Conservation (phyloP, 768 basidiomycete species). For the Holtermanniella nyarrowii region DNA sequence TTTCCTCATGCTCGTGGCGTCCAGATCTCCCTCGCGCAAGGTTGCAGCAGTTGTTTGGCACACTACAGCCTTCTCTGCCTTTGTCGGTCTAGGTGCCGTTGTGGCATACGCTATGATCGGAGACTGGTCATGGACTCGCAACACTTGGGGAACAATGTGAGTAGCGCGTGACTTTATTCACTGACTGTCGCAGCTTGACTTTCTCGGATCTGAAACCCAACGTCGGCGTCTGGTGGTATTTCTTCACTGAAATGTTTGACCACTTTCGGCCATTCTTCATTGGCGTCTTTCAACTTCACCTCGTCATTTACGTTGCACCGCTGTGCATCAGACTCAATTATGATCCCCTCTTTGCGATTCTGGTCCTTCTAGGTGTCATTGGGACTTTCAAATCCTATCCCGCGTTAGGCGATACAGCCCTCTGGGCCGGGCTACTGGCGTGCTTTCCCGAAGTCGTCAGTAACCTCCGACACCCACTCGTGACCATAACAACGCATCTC, state of each 20-base stretch:
- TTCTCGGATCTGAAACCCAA: conserved; percentile 88
- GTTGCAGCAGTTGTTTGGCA: background rate
- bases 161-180: conserved; percentile 12
- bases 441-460: conserved; percentile 76
- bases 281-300: conserved; percentile 81
- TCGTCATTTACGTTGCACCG: conserved; percentile 69
- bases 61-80: conserved; percentile 1
- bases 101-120: conserved; percentile 54
- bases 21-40: conserved; percentile 24
- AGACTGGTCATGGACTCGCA: conserved; percentile 56
- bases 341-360: conserved; percentile 71
- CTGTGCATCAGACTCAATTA: conserved; percentile 86
- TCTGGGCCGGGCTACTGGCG: conserved; percentile 69
- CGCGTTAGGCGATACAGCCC: conserved; percentile 73
- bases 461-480: conserved; percentile 74
- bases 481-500: conserved; percentile 68
- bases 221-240: conserved; percentile 96
- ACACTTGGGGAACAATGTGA: conserved; percentile 80
- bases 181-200: conserved; percentile 53
- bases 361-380: conserved; percentile 64
- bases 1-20: conserved; percentile 54
- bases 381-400: conserved; percentile 86
- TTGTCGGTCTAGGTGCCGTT: conserved; percentile 19
- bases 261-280: conserved; percentile 93
- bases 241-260: conserved; percentile 99